Conservation (phyloP, 441 rosid genomes). For the Iberis amara region DNA sequence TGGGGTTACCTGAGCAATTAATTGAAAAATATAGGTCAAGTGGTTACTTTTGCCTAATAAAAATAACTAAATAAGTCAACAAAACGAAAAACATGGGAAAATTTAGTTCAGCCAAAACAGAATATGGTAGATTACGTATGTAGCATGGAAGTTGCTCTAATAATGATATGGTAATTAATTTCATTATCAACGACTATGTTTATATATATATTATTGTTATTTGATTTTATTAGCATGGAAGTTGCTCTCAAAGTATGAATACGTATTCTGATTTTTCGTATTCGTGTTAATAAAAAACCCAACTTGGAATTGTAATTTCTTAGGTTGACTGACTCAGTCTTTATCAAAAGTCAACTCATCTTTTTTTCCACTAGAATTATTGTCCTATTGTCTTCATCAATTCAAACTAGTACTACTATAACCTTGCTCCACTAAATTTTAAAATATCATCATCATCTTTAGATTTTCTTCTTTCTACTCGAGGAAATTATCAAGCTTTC, state of each 20-base stretch:
- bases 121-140: no score
- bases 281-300: background rate
- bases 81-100: no score
- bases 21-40: no score
- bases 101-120: no score
- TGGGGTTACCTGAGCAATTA: no score
- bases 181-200: no score
- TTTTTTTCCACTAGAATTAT: background rate
- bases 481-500: background rate
- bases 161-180: no score
- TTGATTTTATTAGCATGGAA: background rate
- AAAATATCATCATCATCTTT: slow-evolving; percentile 20
- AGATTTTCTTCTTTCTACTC: slow-evolving; percentile 13
- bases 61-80: no score
- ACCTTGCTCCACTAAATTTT: slow-evolving; percentile 16
- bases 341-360: slow-evolving; percentile 24
- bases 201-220: no score
- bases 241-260: slow-evolving; percentile 13
- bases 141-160: background rate
- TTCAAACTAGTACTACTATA: slow-evolving; percentile 14
- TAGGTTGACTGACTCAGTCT: slow-evolving; percentile 30
- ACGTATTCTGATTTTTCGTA: background rate
- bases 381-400: background rate
- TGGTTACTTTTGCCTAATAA: no score
- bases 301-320: slow-evolving; percentile 9